Evolutionary conservation across 768 basidiomycete species (phyloP).

Genomic region (Rhizopogon vesiculosus): DNA sequence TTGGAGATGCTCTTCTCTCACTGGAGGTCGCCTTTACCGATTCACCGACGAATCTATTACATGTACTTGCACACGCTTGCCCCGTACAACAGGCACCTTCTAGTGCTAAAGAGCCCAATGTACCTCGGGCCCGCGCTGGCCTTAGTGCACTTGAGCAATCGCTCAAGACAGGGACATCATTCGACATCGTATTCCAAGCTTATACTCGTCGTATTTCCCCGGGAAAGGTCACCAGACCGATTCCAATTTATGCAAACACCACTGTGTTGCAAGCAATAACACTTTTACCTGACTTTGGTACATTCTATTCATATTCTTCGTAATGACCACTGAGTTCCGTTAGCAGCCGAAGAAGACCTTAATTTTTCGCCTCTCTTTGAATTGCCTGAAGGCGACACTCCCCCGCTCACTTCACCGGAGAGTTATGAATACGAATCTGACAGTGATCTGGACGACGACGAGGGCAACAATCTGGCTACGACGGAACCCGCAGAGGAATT

Average conservation of each 20-base stretch:
- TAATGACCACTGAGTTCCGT: neutral
- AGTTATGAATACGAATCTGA: slow-evolving; percentile 2
- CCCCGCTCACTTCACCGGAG: neutral
- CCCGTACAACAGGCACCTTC: too few species aligned
- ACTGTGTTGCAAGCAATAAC: slow-evolving; percentile 1
- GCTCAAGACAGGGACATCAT: slow-evolving; percentile 2
- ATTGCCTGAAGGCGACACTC: neutral
- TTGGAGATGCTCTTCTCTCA: neutral
- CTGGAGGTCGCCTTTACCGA: neutral
- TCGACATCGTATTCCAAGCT: slow-evolving; percentile 1
- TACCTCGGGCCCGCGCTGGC: neutral
- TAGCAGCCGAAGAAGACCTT: neutral
- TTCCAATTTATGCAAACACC: neutral
- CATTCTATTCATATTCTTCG: neutral
- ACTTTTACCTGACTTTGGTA: neutral
- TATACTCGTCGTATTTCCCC: neutral
- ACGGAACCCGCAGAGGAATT: too few species aligned
- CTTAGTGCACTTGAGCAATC: slow-evolving; percentile 1
- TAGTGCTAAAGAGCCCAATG: neutral
- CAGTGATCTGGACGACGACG: slow-evolving; percentile 1
- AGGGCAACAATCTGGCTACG: neutral
- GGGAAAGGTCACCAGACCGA: neutral
- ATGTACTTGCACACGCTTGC: too few species aligned
- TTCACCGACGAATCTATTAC: neutral
- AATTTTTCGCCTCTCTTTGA: neutral